phyloP scores from a whole-genome alignment of 257 asterid genomes.

The Eustoma russellianum region DNA sequence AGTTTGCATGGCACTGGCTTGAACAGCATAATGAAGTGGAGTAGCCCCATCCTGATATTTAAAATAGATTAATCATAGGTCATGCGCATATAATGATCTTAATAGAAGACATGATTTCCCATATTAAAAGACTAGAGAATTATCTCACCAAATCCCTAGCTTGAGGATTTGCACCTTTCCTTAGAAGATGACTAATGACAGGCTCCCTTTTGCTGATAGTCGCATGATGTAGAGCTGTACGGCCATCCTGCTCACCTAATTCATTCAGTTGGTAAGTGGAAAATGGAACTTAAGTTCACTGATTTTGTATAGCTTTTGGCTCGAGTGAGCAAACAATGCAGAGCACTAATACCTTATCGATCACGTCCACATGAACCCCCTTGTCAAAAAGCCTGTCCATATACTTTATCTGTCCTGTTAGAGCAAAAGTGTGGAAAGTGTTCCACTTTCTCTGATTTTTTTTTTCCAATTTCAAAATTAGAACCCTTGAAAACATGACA shows the following conservation, averaged over 20 bases:
- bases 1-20: slow-evolving; percentile 86
- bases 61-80: not conserved
- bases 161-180: slow-evolving; percentile 81
- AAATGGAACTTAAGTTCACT: slow-evolving; percentile 5
- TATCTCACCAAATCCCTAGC: slow-evolving; percentile 59
- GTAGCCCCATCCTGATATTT: slow-evolving; percentile 64
- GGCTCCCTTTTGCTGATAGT: slow-evolving; percentile 83
- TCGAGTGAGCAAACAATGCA: not conserved
- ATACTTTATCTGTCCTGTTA: slow-evolving; percentile 72
- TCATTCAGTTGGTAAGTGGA: slow-evolving; percentile 8
- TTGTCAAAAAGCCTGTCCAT: slow-evolving; percentile 63
- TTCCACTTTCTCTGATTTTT: slow-evolving; percentile 61
- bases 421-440: slow-evolving; percentile 71
- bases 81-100: not conserved
- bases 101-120: slow-evolving; percentile 1
- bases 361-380: slow-evolving; percentile 40
- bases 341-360: slow-evolving; percentile 41
- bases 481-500: not conserved
- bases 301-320: not conserved
- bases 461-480: slow-evolving; percentile 6
- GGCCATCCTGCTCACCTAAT: slow-evolving; percentile 54
- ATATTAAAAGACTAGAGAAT: not conserved
- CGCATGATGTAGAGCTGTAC: slow-evolving; percentile 84
- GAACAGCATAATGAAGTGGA: slow-evolving; percentile 94
- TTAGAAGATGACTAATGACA: slow-evolving; percentile 83